Conservation (phyloP, 192 early-diverging fungal species). For the Coemansia sp. region DNA sequence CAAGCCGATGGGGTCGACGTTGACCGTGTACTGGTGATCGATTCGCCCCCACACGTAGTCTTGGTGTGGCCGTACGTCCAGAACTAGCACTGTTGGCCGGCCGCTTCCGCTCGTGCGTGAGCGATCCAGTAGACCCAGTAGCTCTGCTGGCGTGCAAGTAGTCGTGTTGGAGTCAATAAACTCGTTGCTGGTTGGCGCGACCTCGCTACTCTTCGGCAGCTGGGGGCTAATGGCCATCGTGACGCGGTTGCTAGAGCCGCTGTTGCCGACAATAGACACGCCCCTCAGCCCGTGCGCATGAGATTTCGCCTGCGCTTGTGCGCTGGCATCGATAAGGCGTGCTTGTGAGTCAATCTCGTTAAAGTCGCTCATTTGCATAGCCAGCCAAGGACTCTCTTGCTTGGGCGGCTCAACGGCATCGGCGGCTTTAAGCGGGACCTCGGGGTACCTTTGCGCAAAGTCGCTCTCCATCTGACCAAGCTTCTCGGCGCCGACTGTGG, state of each 20-base stretch:
- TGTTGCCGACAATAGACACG: slow-evolving; percentile 8
- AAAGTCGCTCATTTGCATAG: slow-evolving; percentile 23
- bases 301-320: background rate
- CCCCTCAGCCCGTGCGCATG: slow-evolving; percentile 3
- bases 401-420: background rate
- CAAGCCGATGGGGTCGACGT: slow-evolving; percentile 74
- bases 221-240: slow-evolving; percentile 25
- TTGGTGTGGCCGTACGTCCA: slow-evolving; percentile 79
- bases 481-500: slow-evolving; percentile 37
- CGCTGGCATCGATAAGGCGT: slow-evolving; percentile 25
- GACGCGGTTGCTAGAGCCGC: slow-evolving; percentile 10
- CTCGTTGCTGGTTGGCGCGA: slow-evolving; percentile 8
- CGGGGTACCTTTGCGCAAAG: slow-evolving; percentile 45
- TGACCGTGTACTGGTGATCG: slow-evolving; percentile 66
- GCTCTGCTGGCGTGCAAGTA: slow-evolving; percentile 43
- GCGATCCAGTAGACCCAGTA: slow-evolving; percentile 32
- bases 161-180: slow-evolving; percentile 24
- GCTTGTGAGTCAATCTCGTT: slow-evolving; percentile 50
- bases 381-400: slow-evolving; percentile 12
- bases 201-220: slow-evolving; percentile 3
- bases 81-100: slow-evolving; percentile 61
- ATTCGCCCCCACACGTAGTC: slow-evolving; percentile 71
- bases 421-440: slow-evolving; percentile 10
- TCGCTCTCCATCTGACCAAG: slow-evolving; percentile 47
- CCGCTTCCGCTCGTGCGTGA: slow-evolving; percentile 32